Conservation (phyloP, 805 yeast genomes). For the Trichomonascus vanleenenianus region DNA sequence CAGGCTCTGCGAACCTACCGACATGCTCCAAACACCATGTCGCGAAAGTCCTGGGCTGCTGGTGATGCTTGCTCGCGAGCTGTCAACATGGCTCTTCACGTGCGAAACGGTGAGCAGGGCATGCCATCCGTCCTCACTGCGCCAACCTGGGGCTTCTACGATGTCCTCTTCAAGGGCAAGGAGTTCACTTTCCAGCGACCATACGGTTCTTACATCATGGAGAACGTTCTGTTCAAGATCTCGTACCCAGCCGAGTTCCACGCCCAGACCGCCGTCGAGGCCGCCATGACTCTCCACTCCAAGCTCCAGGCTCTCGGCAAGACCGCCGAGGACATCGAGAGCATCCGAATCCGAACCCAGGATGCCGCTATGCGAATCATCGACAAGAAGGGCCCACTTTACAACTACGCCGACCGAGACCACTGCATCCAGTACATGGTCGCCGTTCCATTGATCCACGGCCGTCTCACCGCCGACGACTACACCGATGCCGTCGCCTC, state of each 20-base stretch:
- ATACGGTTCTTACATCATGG: slow-evolving; percentile 54
- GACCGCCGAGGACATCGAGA: slow-evolving; percentile 41
- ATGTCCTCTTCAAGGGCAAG: slow-evolving; percentile 47
- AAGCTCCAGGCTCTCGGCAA: slow-evolving; percentile 35
- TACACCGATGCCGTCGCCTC: slow-evolving; percentile 45
- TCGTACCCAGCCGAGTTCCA: slow-evolving; percentile 62
- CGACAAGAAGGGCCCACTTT: slow-evolving; percentile 50
- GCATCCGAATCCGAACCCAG: slow-evolving; percentile 46
- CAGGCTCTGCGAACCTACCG: slow-evolving; percentile 52
- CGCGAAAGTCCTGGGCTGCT: slow-evolving; percentile 62
- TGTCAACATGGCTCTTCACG: slow-evolving; percentile 46
- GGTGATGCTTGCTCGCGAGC: slow-evolving; percentile 57
- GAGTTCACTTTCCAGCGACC: slow-evolving; percentile 47
- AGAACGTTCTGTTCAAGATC: slow-evolving; percentile 52
- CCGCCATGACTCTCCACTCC: slow-evolving; percentile 40
- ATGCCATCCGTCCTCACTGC: slow-evolving; percentile 54
- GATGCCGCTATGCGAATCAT: slow-evolving; percentile 55
- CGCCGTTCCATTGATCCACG: slow-evolving; percentile 48
- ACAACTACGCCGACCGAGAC: slow-evolving; percentile 59
- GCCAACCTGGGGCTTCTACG: slow-evolving; percentile 56
- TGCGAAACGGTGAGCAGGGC: slow-evolving; percentile 45
- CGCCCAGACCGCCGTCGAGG: slow-evolving; percentile 59
- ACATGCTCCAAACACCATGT: slow-evolving; percentile 58
- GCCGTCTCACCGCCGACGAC: slow-evolving; percentile 51
- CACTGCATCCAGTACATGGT: slow-evolving; percentile 61